Conservation (phyloP, 768 basidiomycete genomes). For the Paxillus involutus region DNA sequence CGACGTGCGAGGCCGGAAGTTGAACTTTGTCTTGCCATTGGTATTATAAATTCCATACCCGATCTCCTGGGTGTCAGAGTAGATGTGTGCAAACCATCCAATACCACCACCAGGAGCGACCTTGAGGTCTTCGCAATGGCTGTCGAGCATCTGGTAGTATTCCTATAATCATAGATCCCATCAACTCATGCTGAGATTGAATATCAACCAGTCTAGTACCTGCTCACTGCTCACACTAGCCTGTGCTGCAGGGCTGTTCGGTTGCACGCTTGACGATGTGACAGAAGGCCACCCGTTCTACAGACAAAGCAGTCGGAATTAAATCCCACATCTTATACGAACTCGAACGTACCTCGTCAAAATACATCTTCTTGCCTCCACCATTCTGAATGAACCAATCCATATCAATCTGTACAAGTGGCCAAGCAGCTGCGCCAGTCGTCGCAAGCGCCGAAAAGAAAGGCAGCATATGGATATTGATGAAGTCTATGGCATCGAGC, state of each 20-base stretch:
- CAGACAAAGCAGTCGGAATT: neutral
- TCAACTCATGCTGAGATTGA: neutral
- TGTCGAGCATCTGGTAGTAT: conserved; percentile 64
- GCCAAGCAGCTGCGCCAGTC: conserved; percentile 60
- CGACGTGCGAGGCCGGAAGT: conserved; percentile 59
- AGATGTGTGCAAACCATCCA: conserved; percentile 84
- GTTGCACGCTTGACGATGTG: conserved; percentile 58
- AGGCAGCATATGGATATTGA: conserved; percentile 71
- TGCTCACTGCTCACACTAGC: conserved; percentile 62
- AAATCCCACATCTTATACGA: neutral
- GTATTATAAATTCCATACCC: conserved; percentile 69
- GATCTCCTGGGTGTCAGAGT: conserved; percentile 61
- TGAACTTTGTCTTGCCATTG: conserved; percentile 55
- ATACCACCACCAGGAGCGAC: conserved; percentile 56
- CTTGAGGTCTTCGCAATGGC: conserved; percentile 65
- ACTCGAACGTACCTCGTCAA: conserved; percentile 55
- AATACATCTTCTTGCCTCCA: conserved; percentile 71
- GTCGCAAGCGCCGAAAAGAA: conserved; percentile 46
- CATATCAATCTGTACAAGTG: conserved; percentile 55
- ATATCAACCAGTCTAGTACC: conserved; percentile 34
- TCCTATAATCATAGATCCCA: conserved; percentile 22
- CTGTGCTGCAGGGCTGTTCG: conserved; percentile 62
- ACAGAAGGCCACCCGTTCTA: conserved; percentile 81
- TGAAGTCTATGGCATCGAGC: conserved; percentile 57
- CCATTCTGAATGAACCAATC: conserved; percentile 69